Evolutionary conservation across 805 yeast species (phyloP).

Genomic region (Nakazawaea ernobii): DNA sequence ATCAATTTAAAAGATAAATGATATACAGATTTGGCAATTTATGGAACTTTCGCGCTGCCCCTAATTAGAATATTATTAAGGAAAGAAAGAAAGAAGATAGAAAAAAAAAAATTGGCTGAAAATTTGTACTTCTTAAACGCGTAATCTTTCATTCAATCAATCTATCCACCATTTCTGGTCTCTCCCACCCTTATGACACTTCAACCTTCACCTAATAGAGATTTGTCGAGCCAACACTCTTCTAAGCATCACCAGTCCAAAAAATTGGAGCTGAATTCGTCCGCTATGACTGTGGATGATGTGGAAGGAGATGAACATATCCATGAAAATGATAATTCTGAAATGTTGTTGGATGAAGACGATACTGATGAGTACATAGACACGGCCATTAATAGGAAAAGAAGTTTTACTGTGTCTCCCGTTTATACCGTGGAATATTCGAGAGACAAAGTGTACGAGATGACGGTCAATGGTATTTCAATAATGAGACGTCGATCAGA

Average conservation of each 20-base stretch:
- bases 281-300: conserved; percentile 6
- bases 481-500: conserved; percentile 74
- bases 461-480: conserved; percentile 59
- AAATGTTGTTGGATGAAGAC: background rate
- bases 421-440: conserved; percentile 76
- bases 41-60: background rate
- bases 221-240: too few relatives aligned
- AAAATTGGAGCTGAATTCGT: conserved; percentile 2
- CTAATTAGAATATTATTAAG: background rate
- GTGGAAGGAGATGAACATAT: conserved; percentile 1
- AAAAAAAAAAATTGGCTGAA: background rate
- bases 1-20: background rate
- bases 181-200: background rate
- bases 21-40: background rate
- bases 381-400: background rate
- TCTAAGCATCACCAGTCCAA: background rate
- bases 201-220: background rate
- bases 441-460: conserved; percentile 80
- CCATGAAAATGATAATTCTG: background rate
- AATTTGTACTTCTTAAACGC: background rate
- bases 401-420: conserved; percentile 16
- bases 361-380: conserved; percentile 8
- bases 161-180: background rate
- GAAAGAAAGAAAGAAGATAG: background rate
- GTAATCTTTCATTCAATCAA: background rate